Evolutionary conservation across 2,329 filamentous ascomycete species (phyloP).

Genomic region (Aspergillus sp.): DNA sequence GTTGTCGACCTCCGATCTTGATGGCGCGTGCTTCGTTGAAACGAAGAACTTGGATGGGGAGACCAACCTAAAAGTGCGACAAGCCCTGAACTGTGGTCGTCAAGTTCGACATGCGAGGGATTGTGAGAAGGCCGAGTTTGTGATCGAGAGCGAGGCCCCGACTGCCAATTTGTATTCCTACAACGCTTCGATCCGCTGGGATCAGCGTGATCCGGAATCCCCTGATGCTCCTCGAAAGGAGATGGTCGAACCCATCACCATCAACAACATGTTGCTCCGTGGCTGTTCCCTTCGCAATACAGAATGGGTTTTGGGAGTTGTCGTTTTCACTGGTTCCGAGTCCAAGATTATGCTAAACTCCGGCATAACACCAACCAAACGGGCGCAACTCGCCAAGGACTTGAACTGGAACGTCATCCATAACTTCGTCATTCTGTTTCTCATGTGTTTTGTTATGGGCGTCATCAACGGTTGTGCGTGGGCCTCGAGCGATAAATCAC

Average conservation of each 20-base stretch:
- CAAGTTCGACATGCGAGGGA: slow-evolving; percentile 84
- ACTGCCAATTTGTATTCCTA: slow-evolving; percentile 96
- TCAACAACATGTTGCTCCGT: slow-evolving; percentile 92
- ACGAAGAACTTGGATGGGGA: slow-evolving; percentile 98
- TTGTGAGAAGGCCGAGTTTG: slow-evolving; percentile 85
- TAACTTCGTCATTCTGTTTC: slow-evolving; percentile 86
- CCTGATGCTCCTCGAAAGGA: slow-evolving; percentile 63
- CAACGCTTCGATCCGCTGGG: slow-evolving; percentile 85
- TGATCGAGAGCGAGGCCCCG: slow-evolving; percentile 84
- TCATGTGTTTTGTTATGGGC: slow-evolving; percentile 84
- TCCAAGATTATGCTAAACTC: slow-evolving; percentile 99
- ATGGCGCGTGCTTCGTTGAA: slow-evolving; percentile 95
- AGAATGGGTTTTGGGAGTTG: slow-evolving; percentile 90
- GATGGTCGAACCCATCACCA: slow-evolving; percentile 89
- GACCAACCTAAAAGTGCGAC: slow-evolving; percentile 93
- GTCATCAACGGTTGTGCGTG: slow-evolving; percentile 83
- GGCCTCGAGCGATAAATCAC: slow-evolving; percentile 70
- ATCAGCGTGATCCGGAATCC: slow-evolving; percentile 66
- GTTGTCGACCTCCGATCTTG: slow-evolving; percentile 85
- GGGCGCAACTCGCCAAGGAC: slow-evolving; percentile 84
- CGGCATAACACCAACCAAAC: slow-evolving; percentile 91
- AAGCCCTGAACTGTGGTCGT: slow-evolving; percentile 82
- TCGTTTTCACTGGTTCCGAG: slow-evolving; percentile 91
- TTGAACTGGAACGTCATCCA: slow-evolving; percentile 97
- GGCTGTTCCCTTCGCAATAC: slow-evolving; percentile 94